These are phyloP conservation scores for Agaricus sinodeliciosus DNA, from an alignment of 768 basidiomycete genomes.

Conservation along the genomic window DNA sequence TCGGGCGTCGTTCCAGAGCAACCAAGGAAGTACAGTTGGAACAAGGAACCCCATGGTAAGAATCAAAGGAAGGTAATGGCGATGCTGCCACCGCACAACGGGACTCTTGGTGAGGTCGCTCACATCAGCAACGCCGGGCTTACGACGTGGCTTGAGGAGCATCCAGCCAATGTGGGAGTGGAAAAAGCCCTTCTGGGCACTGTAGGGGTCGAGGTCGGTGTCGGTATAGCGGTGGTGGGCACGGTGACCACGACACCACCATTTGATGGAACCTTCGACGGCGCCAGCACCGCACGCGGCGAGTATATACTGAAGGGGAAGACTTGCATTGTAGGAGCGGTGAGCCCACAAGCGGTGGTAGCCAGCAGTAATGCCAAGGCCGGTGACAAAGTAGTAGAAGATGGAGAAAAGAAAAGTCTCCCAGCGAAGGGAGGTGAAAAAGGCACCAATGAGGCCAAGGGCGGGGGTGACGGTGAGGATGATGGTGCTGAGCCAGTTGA, in stretches of 20 bases:
- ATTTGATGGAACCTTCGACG: conserved; percentile 94
- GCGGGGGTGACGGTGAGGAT: conserved; percentile 72
- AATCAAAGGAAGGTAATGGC: conserved; percentile 66
- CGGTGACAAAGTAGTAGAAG: conserved; percentile 39
- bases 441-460: conserved; percentile 67
- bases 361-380: conserved; percentile 87
- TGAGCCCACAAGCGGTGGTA: conserved; percentile 99
- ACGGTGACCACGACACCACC: conserved; percentile 98
- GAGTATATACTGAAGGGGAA: conserved; percentile 78
- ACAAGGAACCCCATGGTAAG: conserved; percentile 64
- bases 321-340: conserved; percentile 87
- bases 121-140: conserved; percentile 86
- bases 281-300: conserved; percentile 87
- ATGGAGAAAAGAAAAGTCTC: conserved; percentile 58
- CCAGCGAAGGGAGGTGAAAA: conserved; percentile 57
- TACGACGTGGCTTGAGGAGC: conserved; percentile 84
- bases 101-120: conserved; percentile 77
- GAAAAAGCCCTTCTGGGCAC: conserved; percentile 82
- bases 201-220: conserved; percentile 94
- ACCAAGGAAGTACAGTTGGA: conserved; percentile 72
- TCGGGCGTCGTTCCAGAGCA: conserved; percentile 78
- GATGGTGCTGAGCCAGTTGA: conserved; percentile 72
- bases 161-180: conserved; percentile 93
- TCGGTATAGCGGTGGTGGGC: conserved; percentile 97
- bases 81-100: conserved; percentile 85